These are phyloP conservation scores for Spirogloea muscicola DNA, from an alignment of 139 green algal species.

Conservation along the genomic window DNA sequence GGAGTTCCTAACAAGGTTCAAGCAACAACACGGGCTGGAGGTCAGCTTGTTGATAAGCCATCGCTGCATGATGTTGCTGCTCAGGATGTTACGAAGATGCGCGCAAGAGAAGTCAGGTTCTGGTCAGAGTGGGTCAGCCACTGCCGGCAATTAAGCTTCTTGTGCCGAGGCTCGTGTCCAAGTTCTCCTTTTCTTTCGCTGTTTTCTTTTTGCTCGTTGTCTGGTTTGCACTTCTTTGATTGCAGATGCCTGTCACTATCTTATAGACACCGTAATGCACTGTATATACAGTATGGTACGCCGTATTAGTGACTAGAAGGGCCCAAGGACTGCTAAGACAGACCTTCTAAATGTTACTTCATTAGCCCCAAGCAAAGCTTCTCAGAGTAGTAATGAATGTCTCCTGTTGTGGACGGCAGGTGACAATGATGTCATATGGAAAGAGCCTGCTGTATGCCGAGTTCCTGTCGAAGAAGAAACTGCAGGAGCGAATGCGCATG, in stretches of 20 bases:
- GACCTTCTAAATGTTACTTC: background rate
- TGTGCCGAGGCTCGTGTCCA: background rate
- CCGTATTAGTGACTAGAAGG: background rate
- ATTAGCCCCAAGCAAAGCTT: background rate
- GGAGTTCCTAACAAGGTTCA: slow-evolving; percentile 38
- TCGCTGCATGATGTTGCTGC: background rate
- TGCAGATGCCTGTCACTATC: too few species aligned
- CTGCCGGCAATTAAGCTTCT: background rate
- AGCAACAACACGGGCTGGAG: slow-evolving; percentile 41
- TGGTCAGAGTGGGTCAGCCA: too few species aligned
- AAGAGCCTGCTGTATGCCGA: slow-evolving; percentile 52
- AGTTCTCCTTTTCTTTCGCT: background rate
- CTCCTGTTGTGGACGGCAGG: slow-evolving; percentile 10
- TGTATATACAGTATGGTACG: too few species aligned
- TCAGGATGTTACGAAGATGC: too few species aligned
- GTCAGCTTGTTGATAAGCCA: slow-evolving; percentile 38
- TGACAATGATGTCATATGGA: slow-evolving; percentile 49
- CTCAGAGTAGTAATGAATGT: background rate
- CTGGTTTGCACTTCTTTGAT: too few species aligned
- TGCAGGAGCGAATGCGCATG: slow-evolving; percentile 38
- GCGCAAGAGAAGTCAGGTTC: too few species aligned
- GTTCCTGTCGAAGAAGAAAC: slow-evolving; percentile 51
- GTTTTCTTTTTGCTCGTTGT: background rate
- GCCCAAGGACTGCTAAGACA: background rate
- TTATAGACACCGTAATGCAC: too few species aligned